A percentile compares a stretch with the other conserved stretches of the same genome.
These are phyloP conservation scores for Magnolia sinica DNA, from an alignment of 164 flowering plant species.

Conservation along the genomic window DNA sequence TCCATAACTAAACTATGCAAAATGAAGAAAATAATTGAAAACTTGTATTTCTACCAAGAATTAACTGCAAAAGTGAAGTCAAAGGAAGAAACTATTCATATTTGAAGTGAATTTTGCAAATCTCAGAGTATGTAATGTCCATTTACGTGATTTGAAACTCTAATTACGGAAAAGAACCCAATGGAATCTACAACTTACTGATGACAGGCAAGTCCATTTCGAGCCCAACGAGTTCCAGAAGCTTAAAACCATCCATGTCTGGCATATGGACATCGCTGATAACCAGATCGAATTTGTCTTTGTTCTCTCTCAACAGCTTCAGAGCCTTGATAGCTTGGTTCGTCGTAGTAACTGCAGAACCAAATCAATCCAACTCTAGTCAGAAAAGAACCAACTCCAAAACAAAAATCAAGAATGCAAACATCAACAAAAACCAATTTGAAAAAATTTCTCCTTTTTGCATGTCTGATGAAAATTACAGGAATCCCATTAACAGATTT, in stretches of 20 bases:
- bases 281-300: conserved; percentile 62
- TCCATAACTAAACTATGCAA: too few relatives aligned
- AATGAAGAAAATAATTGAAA: too few relatives aligned
- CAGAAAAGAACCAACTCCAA: not conserved
- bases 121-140: too few relatives aligned
- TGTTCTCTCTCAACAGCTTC: conserved; percentile 68
- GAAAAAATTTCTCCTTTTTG: not conserved
- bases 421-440: not conserved
- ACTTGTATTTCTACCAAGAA: too few relatives aligned
- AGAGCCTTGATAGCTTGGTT: conserved; percentile 60
- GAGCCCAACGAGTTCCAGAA: conserved; percentile 82
- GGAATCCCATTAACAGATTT: not conserved
- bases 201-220: conserved; percentile 97
- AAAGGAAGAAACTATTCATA: too few relatives aligned
- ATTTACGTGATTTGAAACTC: too few relatives aligned
- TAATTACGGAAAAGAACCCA: too few relatives aligned
- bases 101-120: too few relatives aligned
- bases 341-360: conserved; percentile 63
- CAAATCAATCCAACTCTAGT: not conserved
- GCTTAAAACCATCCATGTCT: conserved; percentile 96
- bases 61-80: too few relatives aligned
- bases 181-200: conserved; percentile 44
- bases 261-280: conserved; percentile 95
- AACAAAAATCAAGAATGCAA: too few relatives aligned
- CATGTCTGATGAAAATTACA: not conserved